Evolutionary conservation across 768 basidiomycete species (phyloP).

Genomic region (Tulasnella sp.): DNA sequence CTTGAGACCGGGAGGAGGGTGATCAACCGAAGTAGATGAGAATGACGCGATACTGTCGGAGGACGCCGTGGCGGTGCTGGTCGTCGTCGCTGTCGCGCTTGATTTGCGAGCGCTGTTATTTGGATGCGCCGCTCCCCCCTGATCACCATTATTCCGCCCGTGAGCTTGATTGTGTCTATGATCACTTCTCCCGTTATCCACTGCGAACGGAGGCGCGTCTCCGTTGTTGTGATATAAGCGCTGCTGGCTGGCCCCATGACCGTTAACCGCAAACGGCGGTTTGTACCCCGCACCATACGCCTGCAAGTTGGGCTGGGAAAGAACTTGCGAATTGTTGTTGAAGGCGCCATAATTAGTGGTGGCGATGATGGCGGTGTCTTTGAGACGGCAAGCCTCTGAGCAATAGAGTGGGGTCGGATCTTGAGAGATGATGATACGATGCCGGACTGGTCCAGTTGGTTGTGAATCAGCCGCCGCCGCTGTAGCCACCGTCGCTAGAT

Average conservation of each 20-base stretch:
- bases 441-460: conserved; percentile 27
- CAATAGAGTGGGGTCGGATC: conserved; percentile 74
- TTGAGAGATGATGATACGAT: conserved; percentile 66
- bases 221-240: too few species aligned
- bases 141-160: too few species aligned
- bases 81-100: not conserved
- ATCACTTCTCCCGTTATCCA: too few species aligned
- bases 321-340: too few species aligned
- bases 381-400: conserved; percentile 60
- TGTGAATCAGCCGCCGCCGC: not conserved
- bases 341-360: too few species aligned
- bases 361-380: conserved; percentile 31
- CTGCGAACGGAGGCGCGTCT: too few species aligned
- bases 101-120: not conserved
- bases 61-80: not conserved
- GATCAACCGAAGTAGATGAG: not conserved
- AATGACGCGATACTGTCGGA: not conserved
- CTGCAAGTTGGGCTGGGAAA: too few species aligned
- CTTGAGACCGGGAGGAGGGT: not conserved
- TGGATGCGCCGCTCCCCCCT: not conserved
- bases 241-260: too few species aligned
- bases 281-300: too few species aligned
- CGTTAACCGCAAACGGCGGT: too few species aligned
- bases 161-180: too few species aligned
- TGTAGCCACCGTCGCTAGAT: not conserved